Evolutionary conservation across 2,329 filamentous ascomycete genomes (phyloP).

Genomic region (Capronia coronata): DNA sequence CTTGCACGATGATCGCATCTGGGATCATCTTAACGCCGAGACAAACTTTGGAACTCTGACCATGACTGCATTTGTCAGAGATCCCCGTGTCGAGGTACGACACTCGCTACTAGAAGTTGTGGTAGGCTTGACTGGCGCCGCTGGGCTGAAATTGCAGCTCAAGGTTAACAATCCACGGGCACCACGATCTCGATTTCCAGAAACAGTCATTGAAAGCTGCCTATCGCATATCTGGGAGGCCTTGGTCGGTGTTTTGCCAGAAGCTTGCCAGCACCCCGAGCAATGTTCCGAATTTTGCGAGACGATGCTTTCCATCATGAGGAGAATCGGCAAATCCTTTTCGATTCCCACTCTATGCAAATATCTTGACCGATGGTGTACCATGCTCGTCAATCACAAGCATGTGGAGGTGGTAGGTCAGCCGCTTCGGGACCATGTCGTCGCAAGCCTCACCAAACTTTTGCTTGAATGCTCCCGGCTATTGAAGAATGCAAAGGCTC

Average conservation of each 20-base stretch:
- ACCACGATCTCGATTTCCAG: slow-evolving; percentile 24
- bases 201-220: slow-evolving; percentile 28
- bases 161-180: slow-evolving; percentile 24
- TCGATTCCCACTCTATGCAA: slow-evolving; percentile 36
- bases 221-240: slow-evolving; percentile 43
- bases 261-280: slow-evolving; percentile 34
- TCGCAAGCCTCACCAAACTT: slow-evolving; percentile 40
- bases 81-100: slow-evolving; percentile 30
- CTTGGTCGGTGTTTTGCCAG: slow-evolving; percentile 37
- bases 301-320: slow-evolving; percentile 39
- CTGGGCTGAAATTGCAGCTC: slow-evolving; percentile 20
- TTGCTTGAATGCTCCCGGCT: slow-evolving; percentile 31
- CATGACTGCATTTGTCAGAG: slow-evolving; percentile 30
- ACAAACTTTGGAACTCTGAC: slow-evolving; percentile 16
- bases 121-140: slow-evolving; percentile 21
- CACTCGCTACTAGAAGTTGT: slow-evolving; percentile 25
- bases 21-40: slow-evolving; percentile 32
- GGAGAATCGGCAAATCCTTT: slow-evolving; percentile 37
- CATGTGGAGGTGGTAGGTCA: slow-evolving; percentile 44
- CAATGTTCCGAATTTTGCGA: slow-evolving; percentile 44
- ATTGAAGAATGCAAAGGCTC: slow-evolving; percentile 11
- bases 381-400: slow-evolving; percentile 39
- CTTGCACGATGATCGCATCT: slow-evolving; percentile 42
- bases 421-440: slow-evolving; percentile 39
- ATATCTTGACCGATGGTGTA: slow-evolving; percentile 41